Conservation (phyloP, 192 early-diverging fungal genomes). For the Rhizophlyctis rosea region DNA sequence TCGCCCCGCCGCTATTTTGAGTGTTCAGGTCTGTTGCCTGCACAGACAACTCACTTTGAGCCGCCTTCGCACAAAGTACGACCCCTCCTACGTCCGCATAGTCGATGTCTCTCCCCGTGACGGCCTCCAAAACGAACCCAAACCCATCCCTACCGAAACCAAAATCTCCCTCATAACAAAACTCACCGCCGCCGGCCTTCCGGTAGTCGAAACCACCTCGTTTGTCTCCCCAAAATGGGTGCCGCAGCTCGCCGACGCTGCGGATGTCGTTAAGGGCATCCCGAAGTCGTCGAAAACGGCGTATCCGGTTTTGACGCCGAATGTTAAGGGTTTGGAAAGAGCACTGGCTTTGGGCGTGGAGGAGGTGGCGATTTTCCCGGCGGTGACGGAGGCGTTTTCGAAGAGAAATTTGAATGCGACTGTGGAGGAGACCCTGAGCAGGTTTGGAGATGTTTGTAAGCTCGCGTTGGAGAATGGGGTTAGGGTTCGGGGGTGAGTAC, state of each 20-base stretch:
- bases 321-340: slow-evolving; percentile 75
- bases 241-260: slow-evolving; percentile 89
- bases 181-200: slow-evolving; percentile 70
- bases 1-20: no score
- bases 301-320: slow-evolving; percentile 90
- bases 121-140: slow-evolving; percentile 95
- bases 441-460: slow-evolving; percentile 66
- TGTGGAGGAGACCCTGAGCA: slow-evolving; percentile 73
- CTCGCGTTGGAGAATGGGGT: slow-evolving; percentile 61
- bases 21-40: no score
- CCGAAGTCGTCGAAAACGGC: slow-evolving; percentile 56
- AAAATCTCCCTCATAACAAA: slow-evolving; percentile 88
- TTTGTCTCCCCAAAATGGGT: slow-evolving; percentile 98
- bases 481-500: slow-evolving; percentile 67
- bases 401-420: slow-evolving; percentile 90
- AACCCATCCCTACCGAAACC: slow-evolving; percentile 69
- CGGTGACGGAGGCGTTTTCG: slow-evolving; percentile 84
- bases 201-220: slow-evolving; percentile 84
- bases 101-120: slow-evolving; percentile 96
- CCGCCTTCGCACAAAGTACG: no score
- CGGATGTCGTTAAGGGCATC: slow-evolving; percentile 71
- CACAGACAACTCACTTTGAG: no score
- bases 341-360: slow-evolving; percentile 75
- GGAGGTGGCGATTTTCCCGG: slow-evolving; percentile 91
- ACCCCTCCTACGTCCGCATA: slow-evolving; percentile 65